Conservation (phyloP, 352 stramenopile species). For the Pythium sp. region DNA sequence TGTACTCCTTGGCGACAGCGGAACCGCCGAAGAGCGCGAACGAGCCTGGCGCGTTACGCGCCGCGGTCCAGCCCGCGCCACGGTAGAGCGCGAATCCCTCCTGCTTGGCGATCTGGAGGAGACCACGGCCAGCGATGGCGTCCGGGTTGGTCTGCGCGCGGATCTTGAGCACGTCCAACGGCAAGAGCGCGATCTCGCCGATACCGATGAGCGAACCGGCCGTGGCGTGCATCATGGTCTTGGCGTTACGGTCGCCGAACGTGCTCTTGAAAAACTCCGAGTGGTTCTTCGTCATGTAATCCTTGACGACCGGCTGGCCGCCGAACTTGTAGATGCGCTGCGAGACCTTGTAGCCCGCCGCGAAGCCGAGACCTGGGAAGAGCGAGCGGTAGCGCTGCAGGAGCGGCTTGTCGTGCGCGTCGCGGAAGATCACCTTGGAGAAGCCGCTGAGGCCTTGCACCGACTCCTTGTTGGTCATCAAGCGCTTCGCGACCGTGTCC, state of each 20-base stretch:
- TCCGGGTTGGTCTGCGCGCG: constrained; percentile 94
- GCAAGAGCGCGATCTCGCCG: constrained; percentile 93
- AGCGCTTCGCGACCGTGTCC: constrained; percentile 93
- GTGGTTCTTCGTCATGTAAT: constrained; percentile 91
- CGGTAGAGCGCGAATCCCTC: constrained; percentile 92
- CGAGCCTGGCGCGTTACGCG: constrained; percentile 92
- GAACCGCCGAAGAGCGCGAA: constrained; percentile 95
- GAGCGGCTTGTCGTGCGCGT: constrained; percentile 77
- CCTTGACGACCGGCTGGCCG: constrained; percentile 92
- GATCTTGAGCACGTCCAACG: constrained; percentile 97
- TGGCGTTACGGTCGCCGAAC: constrained; percentile 92
- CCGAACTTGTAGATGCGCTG: constrained; percentile 98
- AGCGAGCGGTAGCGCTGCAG: constrained; percentile 82
- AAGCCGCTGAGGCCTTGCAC: constrained; percentile 48
- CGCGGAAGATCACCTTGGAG: constrained; percentile 88
- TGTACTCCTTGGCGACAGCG: constrained; percentile 84
- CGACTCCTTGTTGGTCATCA: constrained; percentile 91
- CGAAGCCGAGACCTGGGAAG: constrained; percentile 92
- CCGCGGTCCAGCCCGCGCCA: constrained; percentile 89
- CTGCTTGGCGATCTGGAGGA: constrained; percentile 91
- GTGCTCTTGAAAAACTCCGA: constrained; percentile 80
- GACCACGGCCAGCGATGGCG: constrained; percentile 86
- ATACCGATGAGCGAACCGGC: constrained; percentile 93
- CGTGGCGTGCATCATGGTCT: constrained; percentile 92
- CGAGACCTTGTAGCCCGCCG: constrained; percentile 95